Conservation (phyloP, 2,329 filamentous ascomycete genomes). For the Blastomyces gilchristii region DNA sequence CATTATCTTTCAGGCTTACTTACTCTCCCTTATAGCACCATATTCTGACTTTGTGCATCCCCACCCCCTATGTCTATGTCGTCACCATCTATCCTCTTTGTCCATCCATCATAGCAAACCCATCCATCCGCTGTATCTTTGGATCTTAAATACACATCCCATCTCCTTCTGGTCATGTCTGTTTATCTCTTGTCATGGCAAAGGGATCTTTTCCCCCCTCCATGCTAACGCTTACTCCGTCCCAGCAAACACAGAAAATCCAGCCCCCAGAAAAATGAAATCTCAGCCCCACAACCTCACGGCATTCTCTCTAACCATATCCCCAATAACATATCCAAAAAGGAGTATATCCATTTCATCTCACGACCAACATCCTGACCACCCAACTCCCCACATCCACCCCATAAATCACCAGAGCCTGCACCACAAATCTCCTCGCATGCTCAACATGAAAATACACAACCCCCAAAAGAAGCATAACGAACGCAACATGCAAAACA, state of each 20-base stretch:
- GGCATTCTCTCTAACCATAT: neutral
- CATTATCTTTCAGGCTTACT: neutral
- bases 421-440: slow-evolving; percentile 44
- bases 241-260: neutral
- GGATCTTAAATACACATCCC: neutral
- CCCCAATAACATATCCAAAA: too few species aligned
- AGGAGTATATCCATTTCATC: neutral
- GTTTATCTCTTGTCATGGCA: neutral
- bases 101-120: neutral
- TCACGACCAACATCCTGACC: slow-evolving; percentile 15
- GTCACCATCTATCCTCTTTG: neutral
- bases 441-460: slow-evolving; percentile 48
- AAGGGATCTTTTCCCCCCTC: neutral
- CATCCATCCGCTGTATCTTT: neutral
- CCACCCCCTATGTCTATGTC: too few species aligned
- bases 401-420: slow-evolving; percentile 39
- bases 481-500: slow-evolving; percentile 44
- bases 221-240: neutral
- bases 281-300: neutral
- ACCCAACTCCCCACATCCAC: slow-evolving; percentile 30
- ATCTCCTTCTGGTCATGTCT: neutral
- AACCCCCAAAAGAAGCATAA: slow-evolving; percentile 39
- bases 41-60: neutral
- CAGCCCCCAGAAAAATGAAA: neutral
- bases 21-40: neutral